Evolutionary conservation across 495 filamentous ascomycete species (phyloP).

Genomic region (Penicillium simplicissimum): DNA sequence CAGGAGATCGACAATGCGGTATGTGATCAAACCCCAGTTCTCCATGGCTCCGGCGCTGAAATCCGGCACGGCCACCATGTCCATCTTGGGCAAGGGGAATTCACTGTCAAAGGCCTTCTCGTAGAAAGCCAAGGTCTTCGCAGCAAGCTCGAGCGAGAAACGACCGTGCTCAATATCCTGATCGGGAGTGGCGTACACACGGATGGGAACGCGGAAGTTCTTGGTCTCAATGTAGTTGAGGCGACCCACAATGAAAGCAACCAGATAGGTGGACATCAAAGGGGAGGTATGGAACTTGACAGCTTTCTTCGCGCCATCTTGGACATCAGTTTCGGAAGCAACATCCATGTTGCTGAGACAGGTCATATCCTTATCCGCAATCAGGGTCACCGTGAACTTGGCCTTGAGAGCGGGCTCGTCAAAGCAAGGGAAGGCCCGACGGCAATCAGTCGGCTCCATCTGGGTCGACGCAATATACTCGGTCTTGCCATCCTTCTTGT

Average conservation of each 20-base stretch:
- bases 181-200: slow-evolving; percentile 64
- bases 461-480: slow-evolving; percentile 65
- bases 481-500: slow-evolving; percentile 57
- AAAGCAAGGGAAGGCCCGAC: slow-evolving; percentile 68
- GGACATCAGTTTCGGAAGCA: slow-evolving; percentile 55
- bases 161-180: slow-evolving; percentile 65
- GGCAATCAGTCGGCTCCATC: slow-evolving; percentile 67
- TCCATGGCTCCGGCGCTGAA: slow-evolving; percentile 96
- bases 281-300: slow-evolving; percentile 69
- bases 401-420: slow-evolving; percentile 72
- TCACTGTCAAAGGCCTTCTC: slow-evolving; percentile 56
- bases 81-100: slow-evolving; percentile 80
- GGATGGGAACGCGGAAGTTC: slow-evolving; percentile 63
- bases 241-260: slow-evolving; percentile 69
- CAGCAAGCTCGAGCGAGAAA: slow-evolving; percentile 65
- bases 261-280: slow-evolving; percentile 67
- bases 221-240: slow-evolving; percentile 66
- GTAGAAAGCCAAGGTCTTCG: slow-evolving; percentile 55
- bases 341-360: slow-evolving; percentile 73
- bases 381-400: slow-evolving; percentile 63
- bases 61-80: slow-evolving; percentile 96
- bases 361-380: slow-evolving; percentile 62
- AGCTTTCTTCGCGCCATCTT: slow-evolving; percentile 58
- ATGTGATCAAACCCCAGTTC: slow-evolving; percentile 98
- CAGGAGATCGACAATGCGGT: slow-evolving; percentile 87